phyloP scores from a whole-genome alignment of 1,139 yeast species.

The Arxiozyma slooffiae region DNA sequence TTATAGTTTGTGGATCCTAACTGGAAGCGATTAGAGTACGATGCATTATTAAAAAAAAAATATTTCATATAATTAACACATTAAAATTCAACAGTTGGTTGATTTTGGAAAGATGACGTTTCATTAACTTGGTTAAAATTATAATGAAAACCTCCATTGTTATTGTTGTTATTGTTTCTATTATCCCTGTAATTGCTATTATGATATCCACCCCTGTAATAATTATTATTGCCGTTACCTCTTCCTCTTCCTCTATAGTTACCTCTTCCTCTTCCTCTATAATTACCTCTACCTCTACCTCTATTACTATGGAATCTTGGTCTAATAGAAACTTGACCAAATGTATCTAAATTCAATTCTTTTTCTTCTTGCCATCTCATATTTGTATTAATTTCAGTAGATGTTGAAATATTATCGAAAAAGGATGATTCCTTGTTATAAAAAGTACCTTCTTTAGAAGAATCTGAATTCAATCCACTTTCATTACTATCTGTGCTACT shows the following conservation, averaged over 20 bases:
- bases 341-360: slow-evolving; percentile 48
- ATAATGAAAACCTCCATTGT: slow-evolving; percentile 1
- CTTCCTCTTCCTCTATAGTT: slow-evolving; percentile 11
- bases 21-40: background rate
- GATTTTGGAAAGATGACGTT: slow-evolving; percentile 1
- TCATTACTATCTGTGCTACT: slow-evolving; percentile 7
- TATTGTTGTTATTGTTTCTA: background rate
- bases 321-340: slow-evolving; percentile 43
- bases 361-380: slow-evolving; percentile 60
- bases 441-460: slow-evolving; percentile 25
- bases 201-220: slow-evolving; percentile 6
- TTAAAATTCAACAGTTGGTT: slow-evolving; percentile 9
- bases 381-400: slow-evolving; percentile 33
- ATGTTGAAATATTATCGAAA: slow-evolving; percentile 67
- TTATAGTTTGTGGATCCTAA: background rate
- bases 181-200: slow-evolving; percentile 2
- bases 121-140: background rate
- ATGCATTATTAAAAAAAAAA: background rate
- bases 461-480: background rate
- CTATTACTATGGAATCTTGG: slow-evolving; percentile 30
- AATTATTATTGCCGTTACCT: slow-evolving; percentile 4
- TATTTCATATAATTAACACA: background rate
- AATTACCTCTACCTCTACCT: slow-evolving; percentile 23
- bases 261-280: slow-evolving; percentile 14
- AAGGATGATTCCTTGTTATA: slow-evolving; percentile 69